Percentiles rank a stretch among this genome's conserved stretches.
phyloP scores from a whole-genome alignment of 1,139 yeast species.

The Suhomyces coccinellae region DNA sequence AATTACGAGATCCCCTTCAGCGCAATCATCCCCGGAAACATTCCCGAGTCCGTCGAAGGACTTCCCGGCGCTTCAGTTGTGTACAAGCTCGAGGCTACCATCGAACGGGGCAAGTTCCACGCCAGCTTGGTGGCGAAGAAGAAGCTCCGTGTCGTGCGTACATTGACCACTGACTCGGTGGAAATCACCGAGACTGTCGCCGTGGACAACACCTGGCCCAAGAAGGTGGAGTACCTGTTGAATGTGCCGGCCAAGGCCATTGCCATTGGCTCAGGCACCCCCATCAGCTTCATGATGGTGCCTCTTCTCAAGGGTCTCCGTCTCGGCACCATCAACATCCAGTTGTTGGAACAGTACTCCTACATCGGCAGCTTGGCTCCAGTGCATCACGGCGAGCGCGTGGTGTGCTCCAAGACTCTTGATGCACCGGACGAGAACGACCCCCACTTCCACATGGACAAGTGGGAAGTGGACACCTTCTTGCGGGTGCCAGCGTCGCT shows the following conservation, averaged over 20 bases:
- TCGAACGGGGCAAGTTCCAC: constrained; percentile 81
- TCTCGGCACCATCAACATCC: constrained; percentile 69
- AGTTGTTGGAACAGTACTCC: constrained; percentile 65
- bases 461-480: constrained; percentile 71
- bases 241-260: constrained; percentile 86
- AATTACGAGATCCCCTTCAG: constrained; percentile 91
- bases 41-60: constrained; percentile 90
- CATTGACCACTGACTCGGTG: constrained; percentile 82
- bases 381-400: constrained; percentile 59
- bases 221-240: constrained; percentile 85
- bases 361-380: constrained; percentile 60
- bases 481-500: constrained; percentile 70
- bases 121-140: constrained; percentile 65
- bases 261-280: constrained; percentile 81
- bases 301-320: constrained; percentile 81
- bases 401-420: constrained; percentile 44
- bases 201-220: constrained; percentile 95
- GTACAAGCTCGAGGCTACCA: constrained; percentile 73
- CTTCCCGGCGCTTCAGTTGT: constrained; percentile 80
- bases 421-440: constrained; percentile 37
- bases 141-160: constrained; percentile 81
- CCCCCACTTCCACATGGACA: constrained; percentile 54
- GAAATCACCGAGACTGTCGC: constrained; percentile 91
- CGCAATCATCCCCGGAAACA: constrained; percentile 78
- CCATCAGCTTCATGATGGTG: constrained; percentile 67